Evolutionary conservation across 2,329 filamentous ascomycete species (phyloP), one percentile per base, ranked within the genome.

Genomic region (Fusarium vanettenii): DNA sequence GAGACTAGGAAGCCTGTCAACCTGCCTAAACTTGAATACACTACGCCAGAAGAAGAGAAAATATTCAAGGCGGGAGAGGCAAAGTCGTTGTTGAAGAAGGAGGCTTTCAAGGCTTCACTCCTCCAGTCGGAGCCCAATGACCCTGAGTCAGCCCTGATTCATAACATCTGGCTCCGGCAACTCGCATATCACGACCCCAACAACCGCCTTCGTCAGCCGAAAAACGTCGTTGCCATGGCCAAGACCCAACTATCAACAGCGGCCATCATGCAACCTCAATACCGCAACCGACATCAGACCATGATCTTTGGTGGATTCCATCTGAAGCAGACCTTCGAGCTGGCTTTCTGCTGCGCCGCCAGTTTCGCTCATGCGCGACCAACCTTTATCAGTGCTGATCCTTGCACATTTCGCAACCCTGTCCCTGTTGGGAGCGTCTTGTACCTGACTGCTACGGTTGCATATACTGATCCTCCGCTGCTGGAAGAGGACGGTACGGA

Each of bases 281-380:
- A 77, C 16, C 69, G 79, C 3, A 81, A 81, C 16, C 68, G 79
- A 2, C 79, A 81, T 29, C 79, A 81, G 43, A 78, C 75, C 5
- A 81, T 81, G 79, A 79, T 81, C 7, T 81, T 81, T 61, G 79
- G 79, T 18, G 79, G 79, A 0, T 81, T 80, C 29, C 79, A 80
- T 31, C 64, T 81, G 3, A 81, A 81, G 66, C 79, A 81, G 50
- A 81, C 79, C 0, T 81, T 81, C 20, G 79, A 81, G 69, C 67
- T 81, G 7, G 79, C 79, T 0, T 81, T 81, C 27, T 81, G 79
- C 35, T 81, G 79, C 29, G 79, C 78, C 0, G 79, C 79, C 35
- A 80, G 78, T 72, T 80, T 81, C n/a, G 78, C 79, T 9, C 79
- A 81, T 33, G 79, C 79, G 14, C 75, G 79, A 5, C 79, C 79